Evolutionary conservation across 768 basidiomycete species (phyloP), one percentile per base, ranked within the genome.

Genomic region (Suillus hirtellus): DNA sequence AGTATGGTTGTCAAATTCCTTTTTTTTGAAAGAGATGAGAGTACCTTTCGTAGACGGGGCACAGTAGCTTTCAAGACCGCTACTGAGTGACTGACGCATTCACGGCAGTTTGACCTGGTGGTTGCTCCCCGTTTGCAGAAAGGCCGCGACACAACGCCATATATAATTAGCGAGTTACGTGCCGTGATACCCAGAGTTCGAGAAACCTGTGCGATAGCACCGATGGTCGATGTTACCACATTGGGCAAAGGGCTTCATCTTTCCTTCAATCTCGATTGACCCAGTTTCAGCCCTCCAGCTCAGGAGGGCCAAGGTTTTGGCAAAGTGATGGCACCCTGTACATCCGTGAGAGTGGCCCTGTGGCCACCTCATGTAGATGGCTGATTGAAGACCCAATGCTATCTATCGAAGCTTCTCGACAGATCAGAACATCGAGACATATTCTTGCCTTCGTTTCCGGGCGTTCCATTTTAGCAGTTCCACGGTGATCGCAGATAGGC

Each of bases 331-430:
- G 52, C 17, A 50, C 24, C 52, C 31, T 54, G 52, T 35, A 35
- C 53, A 54, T 37, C 24, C 55, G 55, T 56, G 38, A 56, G 55
- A 58, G 38, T 58, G 40, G 56, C 56, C 38, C 56, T 58, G 38
- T 7, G 38, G 38, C 56, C 24, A 21, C 24, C 35, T 17, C 38
- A 24, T 42, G 56, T 40, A 14, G 38, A 58, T 42, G 38, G 27
- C 24, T 40, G 38, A 58, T 58, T 19, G 38, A 40, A 38, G 24
- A 40, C 55, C 24, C 38, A 58, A 17, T 42, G 56, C 40, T 37
- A n/a, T 40, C 38, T 40, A 58, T 56, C 37, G 38, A 40, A 38
- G 21, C 55, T 56, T 58, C 56, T 58, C 24, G 56, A 58, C 17
- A 27, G 24, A 58, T 58, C 56, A 58, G 56, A 58, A 58, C 38